Conservation (phyloP, 345 rosid genomes). For the Odontarrhena argentea region DNA sequence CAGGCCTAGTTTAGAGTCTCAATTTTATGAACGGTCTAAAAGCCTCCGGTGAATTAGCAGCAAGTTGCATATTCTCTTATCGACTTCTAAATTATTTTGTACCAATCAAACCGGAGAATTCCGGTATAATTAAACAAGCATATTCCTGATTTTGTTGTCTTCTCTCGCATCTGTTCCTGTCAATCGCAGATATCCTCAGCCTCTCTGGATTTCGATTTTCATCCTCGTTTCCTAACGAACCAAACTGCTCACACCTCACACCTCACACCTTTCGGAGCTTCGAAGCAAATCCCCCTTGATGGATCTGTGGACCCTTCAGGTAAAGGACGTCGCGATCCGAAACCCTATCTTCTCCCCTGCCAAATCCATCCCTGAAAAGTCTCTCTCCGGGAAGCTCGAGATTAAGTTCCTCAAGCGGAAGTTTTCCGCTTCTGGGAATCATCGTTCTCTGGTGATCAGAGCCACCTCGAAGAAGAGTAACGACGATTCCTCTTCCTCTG, state of each 20-base stretch:
- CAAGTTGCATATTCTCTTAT: too few species aligned
- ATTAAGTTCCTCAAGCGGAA: slow-evolving; percentile 47
- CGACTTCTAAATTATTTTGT: not conserved
- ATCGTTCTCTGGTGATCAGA: slow-evolving; percentile 46
- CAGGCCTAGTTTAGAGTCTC: too few species aligned
- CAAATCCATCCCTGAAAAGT: slow-evolving; percentile 28
- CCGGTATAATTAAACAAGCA: slow-evolving; percentile 17
- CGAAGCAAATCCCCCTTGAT: not conserved
- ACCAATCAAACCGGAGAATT: slow-evolving; percentile 23
- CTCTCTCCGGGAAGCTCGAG: slow-evolving; percentile 29
- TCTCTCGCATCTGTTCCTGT: slow-evolving; percentile 24
- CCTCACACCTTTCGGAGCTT: slow-evolving; percentile 21
- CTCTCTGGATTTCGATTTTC: slow-evolving; percentile 21
- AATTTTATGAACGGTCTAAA: too few species aligned
- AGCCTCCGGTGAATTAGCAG: too few species aligned
- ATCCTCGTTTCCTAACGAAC: slow-evolving; percentile 20
- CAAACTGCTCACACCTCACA: not conserved
- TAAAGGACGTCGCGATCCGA: slow-evolving; percentile 37
- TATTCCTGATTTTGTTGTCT: slow-evolving; percentile 18
- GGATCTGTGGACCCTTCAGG: slow-evolving; percentile 39
- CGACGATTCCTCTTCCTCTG: slow-evolving; percentile 48
- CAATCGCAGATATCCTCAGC: slow-evolving; percentile 39
- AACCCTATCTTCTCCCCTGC: slow-evolving; percentile 34
- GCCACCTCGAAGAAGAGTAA: slow-evolving; percentile 69
- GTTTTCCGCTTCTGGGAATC: slow-evolving; percentile 40